These are phyloP conservation scores for Begonia fuchsioides DNA, from an alignment of 306 rosid species.

Conservation along the genomic window DNA sequence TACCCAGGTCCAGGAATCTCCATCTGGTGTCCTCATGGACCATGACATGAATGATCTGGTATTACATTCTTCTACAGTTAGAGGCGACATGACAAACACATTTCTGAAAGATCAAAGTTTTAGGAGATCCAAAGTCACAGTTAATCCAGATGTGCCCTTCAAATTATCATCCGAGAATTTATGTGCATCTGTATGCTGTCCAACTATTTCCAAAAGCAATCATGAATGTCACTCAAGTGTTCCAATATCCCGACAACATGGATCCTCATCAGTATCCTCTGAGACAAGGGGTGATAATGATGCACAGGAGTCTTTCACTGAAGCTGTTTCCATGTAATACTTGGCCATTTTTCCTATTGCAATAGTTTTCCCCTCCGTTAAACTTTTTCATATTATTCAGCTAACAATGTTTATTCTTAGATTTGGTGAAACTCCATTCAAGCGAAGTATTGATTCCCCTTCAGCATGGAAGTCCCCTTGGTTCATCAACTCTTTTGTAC, in stretches of 20 bases:
- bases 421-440: constrained; percentile 68
- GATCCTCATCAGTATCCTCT: constrained; percentile 24
- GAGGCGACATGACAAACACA: constrained; percentile 25
- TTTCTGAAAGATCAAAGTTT: constrained; percentile 24
- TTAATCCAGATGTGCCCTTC: constrained; percentile 17
- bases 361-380: not conserved
- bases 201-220: constrained; percentile 32
- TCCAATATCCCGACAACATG: constrained; percentile 25
- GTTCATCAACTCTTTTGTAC: constrained; percentile 58
- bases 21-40: constrained; percentile 40
- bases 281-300: constrained; percentile 27
- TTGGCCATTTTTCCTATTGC: constrained; percentile 6
- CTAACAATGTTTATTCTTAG: constrained; percentile 30
- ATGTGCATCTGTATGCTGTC: constrained; percentile 29
- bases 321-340: constrained; percentile 52
- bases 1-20: constrained; percentile 28
- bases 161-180: constrained; percentile 27
- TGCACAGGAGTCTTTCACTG: constrained; percentile 27
- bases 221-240: constrained; percentile 27
- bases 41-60: constrained; percentile 42
- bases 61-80: constrained; percentile 35
- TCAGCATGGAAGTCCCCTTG: constrained; percentile 96
- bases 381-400: constrained; percentile 4
- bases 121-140: constrained; percentile 21
- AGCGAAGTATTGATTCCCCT: constrained; percentile 89